A percentile compares a stretch with the other conserved stretches of the same genome.
These are phyloP conservation scores for Fusarium metavorans DNA, from an alignment of 2,329 filamentous ascomycete genomes.

Conservation along the genomic window DNA sequence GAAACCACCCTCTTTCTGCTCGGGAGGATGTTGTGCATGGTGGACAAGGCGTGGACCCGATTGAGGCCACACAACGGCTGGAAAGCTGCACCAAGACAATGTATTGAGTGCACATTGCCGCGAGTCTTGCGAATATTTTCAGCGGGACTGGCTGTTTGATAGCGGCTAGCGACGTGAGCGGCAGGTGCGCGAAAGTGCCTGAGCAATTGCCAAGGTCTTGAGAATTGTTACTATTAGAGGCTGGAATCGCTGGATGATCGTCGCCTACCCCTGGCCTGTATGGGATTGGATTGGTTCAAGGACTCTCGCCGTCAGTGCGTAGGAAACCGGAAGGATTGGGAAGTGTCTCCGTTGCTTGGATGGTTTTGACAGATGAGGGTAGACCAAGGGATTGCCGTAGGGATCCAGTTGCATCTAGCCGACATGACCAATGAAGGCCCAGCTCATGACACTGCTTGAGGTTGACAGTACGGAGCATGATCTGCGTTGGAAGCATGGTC, in stretches of 20 bases:
- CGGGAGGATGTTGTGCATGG: slow-evolving; percentile 34
- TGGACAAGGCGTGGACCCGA: neutral
- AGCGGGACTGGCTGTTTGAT: neutral
- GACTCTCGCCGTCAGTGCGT: slow-evolving; percentile 18
- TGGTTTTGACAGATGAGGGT: slow-evolving; percentile 35
- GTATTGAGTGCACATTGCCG: neutral
- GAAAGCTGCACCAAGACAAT: neutral
- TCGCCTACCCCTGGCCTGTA: slow-evolving; percentile 1
- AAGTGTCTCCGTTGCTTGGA: slow-evolving; percentile 29
- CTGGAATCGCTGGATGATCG: neutral
- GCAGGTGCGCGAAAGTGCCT: neutral
- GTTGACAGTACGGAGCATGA: neutral
- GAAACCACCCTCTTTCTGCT: slow-evolving; percentile 18
- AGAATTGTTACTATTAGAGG: neutral
- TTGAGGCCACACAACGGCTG: neutral
- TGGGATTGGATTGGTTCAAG: neutral
- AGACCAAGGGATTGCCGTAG: slow-evolving; percentile 36
- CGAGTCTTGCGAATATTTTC: neutral
- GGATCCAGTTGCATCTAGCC: slow-evolving; percentile 32
- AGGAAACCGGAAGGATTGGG: slow-evolving; percentile 22
- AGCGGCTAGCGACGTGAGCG: neutral
- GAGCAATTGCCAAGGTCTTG: neutral
- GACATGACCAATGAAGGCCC: slow-evolving; percentile 2
- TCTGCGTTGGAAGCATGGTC: neutral
- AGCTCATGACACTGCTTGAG: neutral